These are phyloP conservation scores for Pyrus bretschneideri DNA, from an alignment of 306 rosid species.

Conservation along the genomic window DNA sequence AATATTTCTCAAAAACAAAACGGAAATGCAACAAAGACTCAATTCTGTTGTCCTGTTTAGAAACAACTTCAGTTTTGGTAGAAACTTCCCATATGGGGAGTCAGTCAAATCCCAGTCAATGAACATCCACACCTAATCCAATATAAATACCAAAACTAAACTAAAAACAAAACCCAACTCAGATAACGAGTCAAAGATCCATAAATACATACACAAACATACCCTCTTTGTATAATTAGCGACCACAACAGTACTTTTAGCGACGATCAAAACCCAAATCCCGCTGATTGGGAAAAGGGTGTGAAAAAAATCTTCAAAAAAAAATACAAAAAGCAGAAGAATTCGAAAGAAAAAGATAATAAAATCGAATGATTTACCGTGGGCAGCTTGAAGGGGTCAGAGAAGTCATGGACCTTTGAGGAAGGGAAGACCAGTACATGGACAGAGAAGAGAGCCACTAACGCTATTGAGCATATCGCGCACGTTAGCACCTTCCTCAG, in stretches of 20 bases:
- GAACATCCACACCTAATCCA: constrained; percentile 1
- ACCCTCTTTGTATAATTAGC: not conserved
- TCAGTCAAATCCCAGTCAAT: constrained; percentile 1
- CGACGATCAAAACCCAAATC: not conserved
- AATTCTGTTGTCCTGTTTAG: not conserved
- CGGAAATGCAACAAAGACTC: not conserved
- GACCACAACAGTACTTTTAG: not conserved
- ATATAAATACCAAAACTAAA: not conserved
- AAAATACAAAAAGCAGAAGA: not conserved
- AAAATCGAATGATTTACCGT: constrained; percentile 34
- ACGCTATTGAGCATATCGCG: constrained; percentile 48
- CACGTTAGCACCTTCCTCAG: constrained; percentile 57
- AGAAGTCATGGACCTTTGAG: constrained; percentile 45
- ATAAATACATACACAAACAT: not conserved
- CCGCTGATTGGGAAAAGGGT: not conserved
- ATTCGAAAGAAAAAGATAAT: not conserved
- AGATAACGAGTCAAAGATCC: not conserved
- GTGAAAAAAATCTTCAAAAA: not conserved
- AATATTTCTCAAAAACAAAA: constrained; percentile 1
- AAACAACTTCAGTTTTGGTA: not conserved
- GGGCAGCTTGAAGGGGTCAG: constrained; percentile 49
- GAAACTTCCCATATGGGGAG: not conserved
- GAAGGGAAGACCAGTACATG: constrained; percentile 59
- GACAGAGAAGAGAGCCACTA: constrained; percentile 49
- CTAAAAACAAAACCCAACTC: not conserved